phyloP scores from a whole-genome alignment of 768 basidiomycete species.

The Amanita exitialis region DNA sequence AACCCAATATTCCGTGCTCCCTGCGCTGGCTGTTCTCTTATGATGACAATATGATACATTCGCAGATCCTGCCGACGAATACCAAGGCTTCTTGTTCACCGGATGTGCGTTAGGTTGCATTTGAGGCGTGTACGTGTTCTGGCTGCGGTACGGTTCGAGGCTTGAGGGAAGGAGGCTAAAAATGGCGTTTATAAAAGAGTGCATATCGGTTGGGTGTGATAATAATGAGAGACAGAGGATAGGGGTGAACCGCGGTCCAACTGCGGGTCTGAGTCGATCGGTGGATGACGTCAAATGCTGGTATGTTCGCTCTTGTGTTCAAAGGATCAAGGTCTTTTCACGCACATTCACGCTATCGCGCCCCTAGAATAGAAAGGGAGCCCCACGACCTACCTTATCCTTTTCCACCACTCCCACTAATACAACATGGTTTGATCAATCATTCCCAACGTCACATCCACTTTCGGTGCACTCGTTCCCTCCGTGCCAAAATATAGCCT shows the following conservation, averaged over 20 bases:
- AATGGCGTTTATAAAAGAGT: neutral
- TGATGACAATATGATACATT: constrained; percentile 1
- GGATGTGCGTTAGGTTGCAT: neutral
- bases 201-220: neutral
- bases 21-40: neutral
- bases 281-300: too few species aligned
- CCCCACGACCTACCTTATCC: too few species aligned
- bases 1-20: constrained; percentile 5
- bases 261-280: neutral
- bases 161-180: neutral
- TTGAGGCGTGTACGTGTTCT: neutral
- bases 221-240: neutral
- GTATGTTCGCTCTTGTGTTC: too few species aligned
- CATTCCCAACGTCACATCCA: too few species aligned
- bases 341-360: too few species aligned
- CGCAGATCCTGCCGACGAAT: neutral
- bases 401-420: too few species aligned
- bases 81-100: neutral
- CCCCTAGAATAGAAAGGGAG: too few species aligned
- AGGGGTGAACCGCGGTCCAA: too few species aligned
- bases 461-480: too few species aligned
- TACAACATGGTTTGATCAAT: too few species aligned
- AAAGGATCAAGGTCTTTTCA: too few species aligned
- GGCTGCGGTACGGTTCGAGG: neutral
- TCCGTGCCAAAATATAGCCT: too few species aligned